These are phyloP conservation scores for Pseudozyma tsukubaensis DNA, from an alignment of 1,284 basidiomycete species.

Conservation along the genomic window DNA sequence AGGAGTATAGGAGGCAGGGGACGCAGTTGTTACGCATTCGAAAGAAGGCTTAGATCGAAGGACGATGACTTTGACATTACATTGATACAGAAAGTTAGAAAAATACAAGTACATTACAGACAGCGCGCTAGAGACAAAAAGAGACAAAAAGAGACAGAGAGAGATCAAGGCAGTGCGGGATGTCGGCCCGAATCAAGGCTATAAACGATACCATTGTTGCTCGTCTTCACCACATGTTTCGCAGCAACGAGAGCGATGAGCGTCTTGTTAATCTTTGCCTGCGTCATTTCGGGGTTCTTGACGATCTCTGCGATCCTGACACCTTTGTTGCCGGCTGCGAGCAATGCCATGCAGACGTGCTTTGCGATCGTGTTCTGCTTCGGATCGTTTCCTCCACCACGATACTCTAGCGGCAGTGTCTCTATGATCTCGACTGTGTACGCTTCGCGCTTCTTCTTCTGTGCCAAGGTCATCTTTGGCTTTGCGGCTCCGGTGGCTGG, in stretches of 20 bases:
- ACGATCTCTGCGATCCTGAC: constrained; percentile 77
- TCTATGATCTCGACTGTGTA: constrained; percentile 75
- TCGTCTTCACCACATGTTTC: constrained; percentile 81
- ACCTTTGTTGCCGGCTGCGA: constrained; percentile 55
- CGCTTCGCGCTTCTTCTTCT: constrained; percentile 75
- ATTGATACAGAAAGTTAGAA: too few relatives aligned
- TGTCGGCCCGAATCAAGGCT: constrained; percentile 57
- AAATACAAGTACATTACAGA: constrained; percentile 17
- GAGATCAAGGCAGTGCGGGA: constrained; percentile 40
- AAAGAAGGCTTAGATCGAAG: too few relatives aligned
- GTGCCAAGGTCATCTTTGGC: constrained; percentile 79
- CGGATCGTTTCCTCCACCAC: constrained; percentile 79
- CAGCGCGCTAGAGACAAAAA: not conserved
- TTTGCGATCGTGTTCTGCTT: constrained; percentile 59
- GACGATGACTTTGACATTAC: too few relatives aligned
- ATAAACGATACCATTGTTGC: constrained; percentile 67
- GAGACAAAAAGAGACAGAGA: not conserved
- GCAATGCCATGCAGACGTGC: constrained; percentile 60
- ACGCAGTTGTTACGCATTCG: constrained; percentile 50
- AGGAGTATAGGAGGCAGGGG: constrained; percentile 56
- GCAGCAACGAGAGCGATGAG: constrained; percentile 88
- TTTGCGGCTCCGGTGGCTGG: constrained; percentile 69
- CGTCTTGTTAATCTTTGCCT: constrained; percentile 90
- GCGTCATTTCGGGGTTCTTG: constrained; percentile 82
- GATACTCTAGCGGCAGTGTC: constrained; percentile 86